Evolutionary conservation across 2,329 filamentous ascomycete species (phyloP), one percentile per base, ranked within the genome.

Genomic region (Fusarium longipes): DNA sequence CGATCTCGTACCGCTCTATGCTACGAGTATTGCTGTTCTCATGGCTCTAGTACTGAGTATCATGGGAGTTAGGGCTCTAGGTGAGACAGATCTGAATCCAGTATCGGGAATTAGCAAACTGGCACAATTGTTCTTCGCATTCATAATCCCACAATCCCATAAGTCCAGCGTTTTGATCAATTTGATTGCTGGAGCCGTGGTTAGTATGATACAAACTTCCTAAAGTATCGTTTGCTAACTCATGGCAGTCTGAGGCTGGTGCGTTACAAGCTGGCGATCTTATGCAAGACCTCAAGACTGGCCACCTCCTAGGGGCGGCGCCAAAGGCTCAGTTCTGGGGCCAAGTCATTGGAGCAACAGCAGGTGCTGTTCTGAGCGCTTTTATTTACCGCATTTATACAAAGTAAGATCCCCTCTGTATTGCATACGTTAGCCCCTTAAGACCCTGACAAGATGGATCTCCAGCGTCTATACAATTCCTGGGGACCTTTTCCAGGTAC

Each of bases 291-390:
- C 86, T 99, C 29, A 99, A 99, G 78, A 97, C 96, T 0, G 96
- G 96, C 0, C 94, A 99, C 77, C 82, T 99, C 0, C 86, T 99
- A 1, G 94, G 95, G 12, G 96, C 96, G 1, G 92, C 93, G 5
- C 96, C 96, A 0, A 96, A 92, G 71, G 96, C 96, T 1, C 96
- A 99, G 74, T 99, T 99, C 77, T 97, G 93, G 85, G 96, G 96
- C 1, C 96, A 99, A 76, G 87, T 98, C 20, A 94, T 99, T 52
- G 96, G 96, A 6, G 93, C 91, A 33, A 90, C 92, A 0, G 89
- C 92, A 3, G 96, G 96, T 3, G 94, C 96, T 1, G 84, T 98
- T 12, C 86, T 97, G 8, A 95, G 91, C 61, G 93, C 95, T 0
- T 86, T 91, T 5, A 91, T 98, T 4, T 99, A 99, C 77, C 90